A percentile compares a stretch with the other conserved stretches of the same genome.
Conservation (phyloP, 257 asterid genomes). For the Solanum tarijense region DNA sequence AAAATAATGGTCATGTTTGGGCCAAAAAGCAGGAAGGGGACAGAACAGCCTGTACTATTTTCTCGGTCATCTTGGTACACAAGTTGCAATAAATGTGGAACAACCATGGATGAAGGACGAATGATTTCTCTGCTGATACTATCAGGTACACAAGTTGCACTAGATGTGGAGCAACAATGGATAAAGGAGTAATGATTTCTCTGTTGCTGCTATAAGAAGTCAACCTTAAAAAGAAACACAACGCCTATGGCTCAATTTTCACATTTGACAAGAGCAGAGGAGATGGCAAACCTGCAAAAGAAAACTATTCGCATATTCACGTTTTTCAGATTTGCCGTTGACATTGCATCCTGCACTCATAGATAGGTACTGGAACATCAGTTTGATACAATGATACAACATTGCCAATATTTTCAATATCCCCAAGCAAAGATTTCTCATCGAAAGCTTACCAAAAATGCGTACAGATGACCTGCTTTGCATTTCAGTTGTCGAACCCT, state of each 20-base stretch:
- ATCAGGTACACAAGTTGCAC: not conserved
- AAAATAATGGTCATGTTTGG: not conserved
- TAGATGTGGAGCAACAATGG: not conserved
- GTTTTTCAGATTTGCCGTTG: slow-evolving; percentile 19
- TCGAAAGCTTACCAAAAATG: slow-evolving; percentile 27
- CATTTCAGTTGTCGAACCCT: slow-evolving; percentile 26
- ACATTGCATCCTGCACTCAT: slow-evolving; percentile 34
- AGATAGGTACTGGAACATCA: not conserved
- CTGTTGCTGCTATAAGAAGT: not conserved
- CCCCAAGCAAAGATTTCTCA: slow-evolving; percentile 1
- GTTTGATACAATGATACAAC: not conserved
- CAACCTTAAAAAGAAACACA: not conserved
- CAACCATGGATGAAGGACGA: not conserved
- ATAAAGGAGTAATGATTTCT: not conserved
- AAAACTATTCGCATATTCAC: slow-evolving; percentile 30
- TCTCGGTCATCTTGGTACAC: not conserved
- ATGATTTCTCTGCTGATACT: not conserved
- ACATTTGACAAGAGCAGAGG: not conserved
- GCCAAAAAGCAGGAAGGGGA: not conserved
- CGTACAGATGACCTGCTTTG: slow-evolving; percentile 30
- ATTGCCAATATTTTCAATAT: not conserved
- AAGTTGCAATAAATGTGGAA: not conserved
- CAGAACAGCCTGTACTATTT: not conserved
- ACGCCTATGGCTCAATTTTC: not conserved
- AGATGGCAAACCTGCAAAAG: slow-evolving; percentile 44